Evolutionary conservation across 2,329 filamentous ascomycete species (phyloP), one percentile per base, ranked within the genome.

Genomic region (Graphium sp.): DNA sequence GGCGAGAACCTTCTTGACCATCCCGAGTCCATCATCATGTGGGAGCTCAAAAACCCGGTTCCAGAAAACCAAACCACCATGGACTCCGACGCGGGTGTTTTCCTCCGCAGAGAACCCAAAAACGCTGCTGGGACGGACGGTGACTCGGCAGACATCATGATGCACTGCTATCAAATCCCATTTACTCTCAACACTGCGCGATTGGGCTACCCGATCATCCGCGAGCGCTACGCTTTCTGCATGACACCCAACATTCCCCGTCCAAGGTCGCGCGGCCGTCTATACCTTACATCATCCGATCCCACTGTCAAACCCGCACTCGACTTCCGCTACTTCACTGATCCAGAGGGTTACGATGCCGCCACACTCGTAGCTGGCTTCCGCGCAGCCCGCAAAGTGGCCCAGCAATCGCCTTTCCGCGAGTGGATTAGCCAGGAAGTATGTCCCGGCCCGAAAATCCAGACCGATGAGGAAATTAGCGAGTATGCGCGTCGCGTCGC

Each of bases 111-210:
- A 34, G 74, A 91, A 52, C 48, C 62, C 10, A 60, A 69, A 41
- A 73, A 85, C 44, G 78, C 81, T 3, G 49, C 55, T 6, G 61
- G 62, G 37, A 64, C 60, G 37, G 82, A 91, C 41, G 77, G 77
- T 29, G 67, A 78, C 35, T 74, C 80, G 31, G 79, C 78, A 37
- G 84, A 93, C 46, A 57, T 91, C 44, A 92, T 92, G 84, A 89
- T 89, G 78, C 83, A 92, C 59, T 92, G 83, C 66, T 92, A 92
- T 60, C 84, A 92, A 55, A 91, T 92, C 40, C 83, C 83, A 30
- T 92, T 92, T 56, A 80, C 75, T 36, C 70, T 84, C 40, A 92
- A 92, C 64, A 93, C 83, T 2, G 58, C 66, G 31, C 74, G 80
- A 22, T 65, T 93, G 8, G 83, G 83, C 39, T 92, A 74, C 45